Evolutionary conservation across 2,329 filamentous ascomycete species (phyloP), one percentile per base, ranked within the genome.

Genomic region (Penicillium sclerotiorum): DNA sequence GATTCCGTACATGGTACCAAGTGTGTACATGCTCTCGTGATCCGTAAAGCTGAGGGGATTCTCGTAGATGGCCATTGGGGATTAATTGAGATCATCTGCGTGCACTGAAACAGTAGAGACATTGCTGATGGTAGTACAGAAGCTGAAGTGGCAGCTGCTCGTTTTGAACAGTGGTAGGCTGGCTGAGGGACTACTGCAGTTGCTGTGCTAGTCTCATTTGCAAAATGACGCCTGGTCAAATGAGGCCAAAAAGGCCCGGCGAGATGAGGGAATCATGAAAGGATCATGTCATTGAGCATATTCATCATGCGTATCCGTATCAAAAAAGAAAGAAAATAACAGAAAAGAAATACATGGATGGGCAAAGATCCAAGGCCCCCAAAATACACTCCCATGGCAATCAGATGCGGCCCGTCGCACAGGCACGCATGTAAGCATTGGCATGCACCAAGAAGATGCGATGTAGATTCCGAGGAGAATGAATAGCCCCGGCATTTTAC

Each of bases 51-150:
- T n/a, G n/a, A n/a, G n/a, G n/a, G n/a, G n/a, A n/a, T n/a, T n/a
- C n/a, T n/a, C n/a, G n/a, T n/a, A n/a, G n/a, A n/a, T n/a, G n/a
- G n/a, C n/a, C 33, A 15, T 18, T 36, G 15, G 33, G 13, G 46
- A 42, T 30, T 23, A 7, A n/a, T 23, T 37, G 21, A 42, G 15
- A 41, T 45, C 43, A 32, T 21, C 36, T 54, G 41, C 40, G 39
- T 42, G 15, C 45, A 35, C 37, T 40, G 37, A 41, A 18, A 21
- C 37, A 15, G 11, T 13, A n/a, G 21, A 13, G 21, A 30, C 7
- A 30, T 33, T 37, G 40, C 47, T 48, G 41, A 50, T 42, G 46
- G 56, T 58, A 9, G 47, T 37, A 48, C 46, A 52, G 38, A 30
- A 43, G 52, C 49, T 51, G 49, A 57, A 42, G 30, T 39, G 45